Evolutionary conservation across 176 grass and related monocot genomes (phyloP), one percentile per base, ranked within the genome.

Genomic region (Echinochloa phyllopogon): DNA sequence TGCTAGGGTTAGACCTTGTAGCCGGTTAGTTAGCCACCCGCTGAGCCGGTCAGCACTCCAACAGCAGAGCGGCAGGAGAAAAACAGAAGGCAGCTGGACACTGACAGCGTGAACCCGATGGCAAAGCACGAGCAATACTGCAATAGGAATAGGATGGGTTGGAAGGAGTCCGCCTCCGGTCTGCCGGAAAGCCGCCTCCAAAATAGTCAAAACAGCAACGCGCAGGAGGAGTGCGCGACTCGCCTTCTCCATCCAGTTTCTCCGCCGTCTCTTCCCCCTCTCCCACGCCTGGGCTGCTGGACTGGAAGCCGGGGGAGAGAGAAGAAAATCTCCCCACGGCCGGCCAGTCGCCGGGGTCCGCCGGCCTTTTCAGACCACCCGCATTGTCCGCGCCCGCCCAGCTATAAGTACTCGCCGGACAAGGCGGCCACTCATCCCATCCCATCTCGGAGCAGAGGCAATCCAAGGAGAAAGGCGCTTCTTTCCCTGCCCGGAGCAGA

Each of bases 351-450:
- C 74, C 67, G 84, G 74, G 61, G 59, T 60, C 60, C 60, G 75
- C 84, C 79, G 79, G 16, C 49, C 27, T 83, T 90, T 80, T 74
- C 81, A 53, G 75, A 84, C 80, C 78, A 79, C 23, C 13, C 36
- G 6, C 59, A 62, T 87, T 84, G 74, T 69, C 6, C 44, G 17
- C 50, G 42, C 1, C 0, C 6, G 69, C 69, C 33, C 29, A 25
- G 23, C 69, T 88, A 87, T 81, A 86, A 84, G 57, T 83, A 69
- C 29, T 57, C 53, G 50, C 83, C 43, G 80, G 37, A 14, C 45
- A 48, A 27, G 23, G 23, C 66, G 10, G 25, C 45, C 38, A 70
- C 33, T 82, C 65, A 82, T 58, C 36, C 38, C 49, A 81, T 41
- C 50, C 45, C 21, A 63, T 6, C 65, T 66, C 47, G 48, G 59